phyloP scores from a whole-genome alignment of 352 stramenopile species.

The Phytophthora pistaciae region DNA sequence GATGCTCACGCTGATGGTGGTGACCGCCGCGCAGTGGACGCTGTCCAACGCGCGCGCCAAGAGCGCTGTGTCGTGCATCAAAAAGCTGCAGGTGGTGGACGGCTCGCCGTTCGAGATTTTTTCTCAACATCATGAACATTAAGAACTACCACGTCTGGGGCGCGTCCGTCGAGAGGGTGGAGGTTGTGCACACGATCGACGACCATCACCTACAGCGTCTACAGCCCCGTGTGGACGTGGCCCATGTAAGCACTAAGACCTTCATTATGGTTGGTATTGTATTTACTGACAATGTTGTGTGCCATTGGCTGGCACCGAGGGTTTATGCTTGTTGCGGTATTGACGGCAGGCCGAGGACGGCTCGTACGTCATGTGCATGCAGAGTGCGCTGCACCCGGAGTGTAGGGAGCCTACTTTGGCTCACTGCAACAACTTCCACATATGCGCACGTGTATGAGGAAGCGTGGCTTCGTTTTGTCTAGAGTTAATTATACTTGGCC shows the following conservation, averaged over 20 bases:
- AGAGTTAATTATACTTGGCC: no score
- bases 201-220: constrained; percentile 85
- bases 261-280: neutral
- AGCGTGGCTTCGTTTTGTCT: no score
- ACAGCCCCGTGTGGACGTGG: constrained; percentile 82
- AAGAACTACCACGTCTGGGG: constrained; percentile 80
- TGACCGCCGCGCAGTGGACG: constrained; percentile 61
- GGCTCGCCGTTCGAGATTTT: constrained; percentile 74
- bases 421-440: no score
- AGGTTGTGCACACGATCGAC: constrained; percentile 82
- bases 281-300: constrained; percentile 7
- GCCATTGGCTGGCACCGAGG: constrained; percentile 70
- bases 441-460: no score
- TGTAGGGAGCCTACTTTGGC: no score
- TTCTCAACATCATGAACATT: constrained; percentile 81
- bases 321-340: constrained; percentile 76
- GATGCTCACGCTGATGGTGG: constrained; percentile 58
- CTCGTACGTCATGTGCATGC: constrained; percentile 81
- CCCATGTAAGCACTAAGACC: constrained; percentile 77
- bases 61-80: constrained; percentile 68
- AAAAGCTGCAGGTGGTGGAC: constrained; percentile 71
- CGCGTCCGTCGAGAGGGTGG: constrained; percentile 62
- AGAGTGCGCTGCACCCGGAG: constrained; percentile 80
- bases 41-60: constrained; percentile 51
- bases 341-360: constrained; percentile 76